Evolutionary conservation across 306 rosid genomes (phyloP).

Genomic region (Dryas drummondii): DNA sequence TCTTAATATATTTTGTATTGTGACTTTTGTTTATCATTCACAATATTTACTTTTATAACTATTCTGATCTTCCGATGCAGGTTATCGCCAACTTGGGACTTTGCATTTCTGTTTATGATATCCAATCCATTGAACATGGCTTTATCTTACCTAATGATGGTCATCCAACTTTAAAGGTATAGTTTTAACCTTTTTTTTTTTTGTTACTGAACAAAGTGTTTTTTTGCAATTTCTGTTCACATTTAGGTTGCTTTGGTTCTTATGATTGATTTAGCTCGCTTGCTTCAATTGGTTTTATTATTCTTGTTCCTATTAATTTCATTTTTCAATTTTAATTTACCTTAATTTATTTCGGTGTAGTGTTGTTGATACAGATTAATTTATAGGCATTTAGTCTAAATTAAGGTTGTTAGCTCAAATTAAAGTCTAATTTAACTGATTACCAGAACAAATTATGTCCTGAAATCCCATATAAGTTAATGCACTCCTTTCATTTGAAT

Average conservation of each 20-base stretch:
- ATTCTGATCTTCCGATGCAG: slow-evolving; percentile 37
- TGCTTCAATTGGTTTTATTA: background rate
- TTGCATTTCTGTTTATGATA: slow-evolving; percentile 72
- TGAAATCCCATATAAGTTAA: no score
- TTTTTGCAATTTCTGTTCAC: background rate
- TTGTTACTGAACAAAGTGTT: background rate
- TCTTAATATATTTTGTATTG: slow-evolving; percentile 14
- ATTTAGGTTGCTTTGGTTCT: background rate
- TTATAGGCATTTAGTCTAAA: background rate
- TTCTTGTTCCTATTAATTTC: background rate
- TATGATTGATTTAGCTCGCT: background rate
- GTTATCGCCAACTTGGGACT: slow-evolving; percentile 81
- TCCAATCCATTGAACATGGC: slow-evolving; percentile 64
- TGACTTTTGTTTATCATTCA: background rate
- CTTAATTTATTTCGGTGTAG: background rate
- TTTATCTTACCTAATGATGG: slow-evolving; percentile 71
- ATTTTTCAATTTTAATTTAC: background rate
- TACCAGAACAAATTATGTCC: background rate
- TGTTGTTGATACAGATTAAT: no score
- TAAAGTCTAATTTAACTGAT: background rate
- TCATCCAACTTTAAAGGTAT: slow-evolving; percentile 74
- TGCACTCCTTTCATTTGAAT: background rate
- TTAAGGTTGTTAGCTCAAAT: background rate
- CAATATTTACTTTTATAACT: background rate
- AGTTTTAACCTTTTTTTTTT: background rate